A percentile compares a stretch with the other conserved stretches of the same genome.
These are phyloP conservation scores for Houttuynia cordata DNA, from an alignment of 164 flowering plant genomes.

Conservation along the genomic window DNA sequence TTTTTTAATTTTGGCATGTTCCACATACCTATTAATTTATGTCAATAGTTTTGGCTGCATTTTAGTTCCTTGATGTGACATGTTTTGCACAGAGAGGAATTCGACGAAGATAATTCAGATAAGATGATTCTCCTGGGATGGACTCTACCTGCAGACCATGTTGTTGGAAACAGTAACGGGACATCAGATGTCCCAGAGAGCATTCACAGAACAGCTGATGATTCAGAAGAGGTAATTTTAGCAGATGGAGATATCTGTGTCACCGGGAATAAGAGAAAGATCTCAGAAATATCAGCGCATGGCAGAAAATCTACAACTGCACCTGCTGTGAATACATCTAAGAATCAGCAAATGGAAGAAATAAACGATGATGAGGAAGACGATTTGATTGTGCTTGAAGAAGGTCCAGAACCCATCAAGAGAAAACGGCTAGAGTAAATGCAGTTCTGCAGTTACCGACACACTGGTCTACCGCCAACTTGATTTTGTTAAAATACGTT, in stretches of 20 bases:
- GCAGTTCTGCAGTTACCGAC: background rate
- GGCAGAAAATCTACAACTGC: slow-evolving; percentile 7
- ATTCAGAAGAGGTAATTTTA: slow-evolving; percentile 25
- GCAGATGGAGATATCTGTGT: slow-evolving; percentile 10
- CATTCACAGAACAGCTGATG: slow-evolving; percentile 20
- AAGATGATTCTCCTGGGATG: slow-evolving; percentile 89
- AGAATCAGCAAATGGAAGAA: slow-evolving; percentile 16
- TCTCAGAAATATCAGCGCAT: slow-evolving; percentile 22
- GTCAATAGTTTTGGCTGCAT: background rate
- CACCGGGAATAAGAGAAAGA: slow-evolving; percentile 51
- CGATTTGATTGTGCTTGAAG: slow-evolving; percentile 29
- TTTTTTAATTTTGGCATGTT: no score
- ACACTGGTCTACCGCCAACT: background rate
- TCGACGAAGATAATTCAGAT: slow-evolving; percentile 92
- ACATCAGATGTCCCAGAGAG: slow-evolving; percentile 30
- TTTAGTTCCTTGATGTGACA: background rate
- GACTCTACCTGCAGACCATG: slow-evolving; percentile 33
- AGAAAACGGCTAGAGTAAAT: slow-evolving; percentile 35
- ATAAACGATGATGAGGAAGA: slow-evolving; percentile 27
- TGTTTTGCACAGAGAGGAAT: slow-evolving; percentile 52
- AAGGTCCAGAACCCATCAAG: slow-evolving; percentile 18
- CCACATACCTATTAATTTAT: no score
- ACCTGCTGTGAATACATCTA: slow-evolving; percentile 6
- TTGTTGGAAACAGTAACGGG: slow-evolving; percentile 35
- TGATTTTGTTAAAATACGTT: background rate